Evolutionary conservation across 768 basidiomycete species (phyloP), one percentile per base, ranked within the genome.

Genomic region (Leccinum truebloodii): DNA sequence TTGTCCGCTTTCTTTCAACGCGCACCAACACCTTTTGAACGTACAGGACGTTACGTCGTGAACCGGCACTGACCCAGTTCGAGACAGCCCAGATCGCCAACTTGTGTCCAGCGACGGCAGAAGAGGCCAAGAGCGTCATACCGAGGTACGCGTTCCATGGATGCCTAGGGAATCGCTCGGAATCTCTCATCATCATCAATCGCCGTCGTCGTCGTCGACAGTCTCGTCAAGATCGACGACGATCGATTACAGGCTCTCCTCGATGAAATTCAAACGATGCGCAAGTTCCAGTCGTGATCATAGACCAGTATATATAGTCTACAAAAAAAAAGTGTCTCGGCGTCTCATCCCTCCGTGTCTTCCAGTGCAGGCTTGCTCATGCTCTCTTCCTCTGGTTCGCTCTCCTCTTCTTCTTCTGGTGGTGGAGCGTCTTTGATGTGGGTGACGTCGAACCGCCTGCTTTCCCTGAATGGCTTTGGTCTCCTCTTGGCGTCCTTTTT

Each of bases 81-180:
- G 94, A 96, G 78, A 90, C 90, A 4, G 93, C 94, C 3, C 94
- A 96, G 71, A 90, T 96, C 56, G 92, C 92, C 16, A 96, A 96
- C 68, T 75, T 96, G 57, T 94, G 92, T 69, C 94, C 94, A 14
- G 90, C 87, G 44, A 86, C 87, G 60, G 83, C 91, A 4, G 94
- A 96, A 65, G 95, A 96, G 74, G 90, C 94, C 28, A 95, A 94
- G 78, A 94, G 94, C 67, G 83, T 94, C 56, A 79, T 96, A 35
- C 94, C 94, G 7, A 95, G 93, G 94, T 89, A 77, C 7, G 66
- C 7, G 66, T 22, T 2, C 13, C 13, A 24, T 12, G 26, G 26
- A 16, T 24, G 14, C 24, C 26, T 12, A 0, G 13, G 4, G 48
- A 3, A 26, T 18, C 50, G 8, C 22, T 7, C 48, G 14, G 13